These are phyloP conservation scores for Vaccinium macrocarpon DNA, from an alignment of 148 eudicot genomes.

Conservation along the genomic window DNA sequence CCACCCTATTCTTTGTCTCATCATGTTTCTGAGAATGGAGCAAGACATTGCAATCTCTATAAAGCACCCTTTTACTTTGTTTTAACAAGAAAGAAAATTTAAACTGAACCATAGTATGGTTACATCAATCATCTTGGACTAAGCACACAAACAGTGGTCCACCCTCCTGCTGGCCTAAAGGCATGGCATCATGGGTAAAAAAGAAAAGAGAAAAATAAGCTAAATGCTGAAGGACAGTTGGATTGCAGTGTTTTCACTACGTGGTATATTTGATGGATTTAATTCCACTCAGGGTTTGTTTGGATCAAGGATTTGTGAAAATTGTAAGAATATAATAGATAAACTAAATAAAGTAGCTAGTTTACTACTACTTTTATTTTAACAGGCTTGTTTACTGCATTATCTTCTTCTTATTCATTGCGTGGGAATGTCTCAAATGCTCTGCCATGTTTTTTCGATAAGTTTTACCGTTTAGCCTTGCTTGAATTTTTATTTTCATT, in stretches of 20 bases:
- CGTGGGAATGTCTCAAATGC: not conserved
- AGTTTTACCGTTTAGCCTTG: not conserved
- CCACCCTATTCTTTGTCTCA: not conserved
- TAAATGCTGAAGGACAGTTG: not conserved
- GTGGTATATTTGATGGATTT: not conserved
- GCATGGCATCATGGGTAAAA: not conserved
- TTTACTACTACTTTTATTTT: not conserved
- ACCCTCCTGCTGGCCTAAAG: not conserved
- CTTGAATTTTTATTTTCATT: not conserved
- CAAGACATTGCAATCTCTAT: too few relatives aligned
- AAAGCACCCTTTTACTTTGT: not conserved
- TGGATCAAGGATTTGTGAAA: not conserved
- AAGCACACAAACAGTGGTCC: not conserved
- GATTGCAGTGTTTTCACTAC: not conserved
- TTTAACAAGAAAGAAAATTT: not conserved
- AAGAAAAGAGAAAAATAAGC: not conserved
- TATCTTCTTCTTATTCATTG: not conserved
- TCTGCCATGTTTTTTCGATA: not conserved
- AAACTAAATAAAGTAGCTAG: not conserved
- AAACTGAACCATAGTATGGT: not conserved
- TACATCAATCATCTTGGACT: not conserved
- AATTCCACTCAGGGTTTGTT: not conserved
- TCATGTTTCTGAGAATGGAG: too few relatives aligned
- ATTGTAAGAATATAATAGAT: not conserved
- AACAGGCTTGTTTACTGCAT: not conserved